Percentiles rank a stretch among this genome's conserved stretches.
Conservation (phyloP, 345 rosid species). For the Jatropha curcas region DNA sequence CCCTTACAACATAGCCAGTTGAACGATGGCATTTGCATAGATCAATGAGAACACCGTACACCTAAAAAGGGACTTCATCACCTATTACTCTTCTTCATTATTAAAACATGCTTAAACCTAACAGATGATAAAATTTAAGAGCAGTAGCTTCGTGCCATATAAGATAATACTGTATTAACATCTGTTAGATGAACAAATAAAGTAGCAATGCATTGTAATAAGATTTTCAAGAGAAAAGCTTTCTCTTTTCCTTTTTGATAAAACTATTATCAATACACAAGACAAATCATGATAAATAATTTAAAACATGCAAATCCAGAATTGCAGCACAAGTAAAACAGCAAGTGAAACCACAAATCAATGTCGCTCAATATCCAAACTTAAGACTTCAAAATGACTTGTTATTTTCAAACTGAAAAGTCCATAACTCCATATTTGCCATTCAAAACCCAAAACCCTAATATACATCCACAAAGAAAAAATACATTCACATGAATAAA, state of each 20-base stretch:
- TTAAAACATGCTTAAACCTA: background rate
- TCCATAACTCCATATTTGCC: background rate
- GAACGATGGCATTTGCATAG: too few relatives aligned
- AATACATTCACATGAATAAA: background rate
- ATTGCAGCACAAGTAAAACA: background rate
- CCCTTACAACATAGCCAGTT: background rate
- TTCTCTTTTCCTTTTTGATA: background rate
- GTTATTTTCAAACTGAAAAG: too few relatives aligned
- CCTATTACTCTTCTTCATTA: background rate
- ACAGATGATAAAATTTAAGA: background rate
- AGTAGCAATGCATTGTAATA: background rate
- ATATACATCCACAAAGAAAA: background rate
- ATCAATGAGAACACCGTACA: too few relatives aligned
- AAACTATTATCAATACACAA: background rate
- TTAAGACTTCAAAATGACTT: background rate
- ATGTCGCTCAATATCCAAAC: background rate
- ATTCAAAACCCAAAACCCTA: conserved; percentile 15
- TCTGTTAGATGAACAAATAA: background rate
- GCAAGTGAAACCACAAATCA: conserved; percentile 1
- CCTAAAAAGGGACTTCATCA: background rate
- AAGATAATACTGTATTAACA: background rate
- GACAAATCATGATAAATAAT: background rate
- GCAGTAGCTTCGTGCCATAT: background rate
- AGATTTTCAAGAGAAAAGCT: background rate
- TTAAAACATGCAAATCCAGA: background rate